Conservation (phyloP, 2,329 filamentous ascomycete species). For the Stachybotrys elegans region DNA sequence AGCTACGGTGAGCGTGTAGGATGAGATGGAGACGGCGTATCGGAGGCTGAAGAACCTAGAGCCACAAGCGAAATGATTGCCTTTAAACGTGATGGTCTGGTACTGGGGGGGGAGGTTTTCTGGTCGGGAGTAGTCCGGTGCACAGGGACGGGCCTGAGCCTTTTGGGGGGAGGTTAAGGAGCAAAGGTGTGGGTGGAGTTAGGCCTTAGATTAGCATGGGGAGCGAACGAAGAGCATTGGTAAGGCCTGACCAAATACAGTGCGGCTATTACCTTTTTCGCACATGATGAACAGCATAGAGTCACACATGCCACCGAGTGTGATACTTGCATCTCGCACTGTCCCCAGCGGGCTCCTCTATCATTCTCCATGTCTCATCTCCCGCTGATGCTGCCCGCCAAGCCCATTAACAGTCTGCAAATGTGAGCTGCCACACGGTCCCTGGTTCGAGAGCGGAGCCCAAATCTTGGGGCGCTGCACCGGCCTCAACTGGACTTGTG, state of each 20-base stretch:
- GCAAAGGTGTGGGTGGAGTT: conserved; percentile 36
- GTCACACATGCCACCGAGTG: conserved; percentile 8
- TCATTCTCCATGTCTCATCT: conserved; percentile 17
- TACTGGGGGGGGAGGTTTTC: neutral
- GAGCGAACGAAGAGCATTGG: conserved; percentile 17
- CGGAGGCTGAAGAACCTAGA: conserved; percentile 41
- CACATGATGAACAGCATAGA: too few relatives aligned
- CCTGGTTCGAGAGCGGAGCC: neutral
- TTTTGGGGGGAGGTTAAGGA: conserved; percentile 16
- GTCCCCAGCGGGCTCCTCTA: conserved; percentile 5
- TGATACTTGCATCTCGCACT: neutral
- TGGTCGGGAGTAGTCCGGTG: too few relatives aligned
- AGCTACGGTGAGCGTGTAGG: conserved; percentile 20
- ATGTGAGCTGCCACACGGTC: conserved; percentile 3
- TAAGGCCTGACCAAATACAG: conserved; percentile 21
- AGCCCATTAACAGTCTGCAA: conserved; percentile 13
- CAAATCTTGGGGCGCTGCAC: too few relatives aligned
- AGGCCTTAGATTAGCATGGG: conserved; percentile 36
- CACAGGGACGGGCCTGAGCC: too few relatives aligned
- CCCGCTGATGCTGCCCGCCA: conserved; percentile 24
- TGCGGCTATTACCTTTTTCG: neutral
- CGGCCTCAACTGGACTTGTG: too few relatives aligned
- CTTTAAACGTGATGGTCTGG: conserved; percentile 35
- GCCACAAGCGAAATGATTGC: conserved; percentile 50
- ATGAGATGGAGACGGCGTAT: conserved; percentile 27